Evolutionary conservation across 352 stramenopile genomes (phyloP).

Genomic region (Peronospora farinosa): DNA sequence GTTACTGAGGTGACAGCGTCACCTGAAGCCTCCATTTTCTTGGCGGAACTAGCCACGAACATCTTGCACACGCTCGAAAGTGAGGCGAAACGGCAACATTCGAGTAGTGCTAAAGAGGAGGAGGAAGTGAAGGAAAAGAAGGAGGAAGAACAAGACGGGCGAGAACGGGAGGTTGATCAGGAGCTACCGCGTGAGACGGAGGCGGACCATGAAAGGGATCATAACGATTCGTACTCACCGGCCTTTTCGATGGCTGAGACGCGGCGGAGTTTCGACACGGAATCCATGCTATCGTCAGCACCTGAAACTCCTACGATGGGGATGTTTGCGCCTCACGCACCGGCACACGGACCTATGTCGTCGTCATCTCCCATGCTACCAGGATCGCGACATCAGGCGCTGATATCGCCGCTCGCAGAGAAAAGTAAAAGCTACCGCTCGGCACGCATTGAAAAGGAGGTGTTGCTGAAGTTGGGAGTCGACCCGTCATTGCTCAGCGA

Average conservation of each 20-base stretch:
- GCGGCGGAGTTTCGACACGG: slow-evolving; percentile 46
- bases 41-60: slow-evolving; percentile 70
- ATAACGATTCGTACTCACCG: slow-evolving; percentile 30
- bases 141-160: slow-evolving; percentile 1
- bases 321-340: slow-evolving; percentile 15
- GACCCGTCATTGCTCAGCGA: slow-evolving; percentile 65
- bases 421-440: slow-evolving; percentile 40
- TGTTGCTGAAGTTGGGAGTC: slow-evolving; percentile 67
- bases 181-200: slow-evolving; percentile 9
- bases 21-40: slow-evolving; percentile 65
- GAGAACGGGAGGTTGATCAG: slow-evolving; percentile 17
- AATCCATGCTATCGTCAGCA: slow-evolving; percentile 40
- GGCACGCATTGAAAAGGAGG: slow-evolving; percentile 66
- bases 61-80: slow-evolving; percentile 60
- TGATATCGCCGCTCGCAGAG: slow-evolving; percentile 17
- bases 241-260: slow-evolving; percentile 48
- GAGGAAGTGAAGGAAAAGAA: slow-evolving; percentile 8
- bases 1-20: slow-evolving; percentile 56
- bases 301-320: slow-evolving; percentile 26
- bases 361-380: slow-evolving; percentile 8
- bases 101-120: slow-evolving; percentile 12
- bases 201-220: slow-evolving; percentile 7
- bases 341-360: slow-evolving; percentile 8
- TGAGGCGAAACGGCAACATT: slow-evolving; percentile 35
- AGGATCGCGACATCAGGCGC: slow-evolving; percentile 7